Percentiles rank a stretch among this genome's conserved stretches.
These are phyloP conservation scores for Aphanomyces stellatus DNA, from an alignment of 352 stramenopile species.

Conservation along the genomic window DNA sequence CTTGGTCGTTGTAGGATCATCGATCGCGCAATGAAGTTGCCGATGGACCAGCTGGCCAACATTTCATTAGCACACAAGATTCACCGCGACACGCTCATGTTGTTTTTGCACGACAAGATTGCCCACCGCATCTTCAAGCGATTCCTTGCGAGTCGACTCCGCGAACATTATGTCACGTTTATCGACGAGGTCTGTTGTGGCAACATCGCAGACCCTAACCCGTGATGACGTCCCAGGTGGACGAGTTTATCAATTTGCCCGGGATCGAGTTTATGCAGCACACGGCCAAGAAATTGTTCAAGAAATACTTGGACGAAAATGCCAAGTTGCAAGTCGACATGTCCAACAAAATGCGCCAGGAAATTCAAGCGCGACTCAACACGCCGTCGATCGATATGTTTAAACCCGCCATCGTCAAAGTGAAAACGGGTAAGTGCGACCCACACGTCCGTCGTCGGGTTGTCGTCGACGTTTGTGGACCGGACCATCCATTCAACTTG, in stretches of 20 bases:
- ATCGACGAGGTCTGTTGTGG: constrained; percentile 14
- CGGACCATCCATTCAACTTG: background rate
- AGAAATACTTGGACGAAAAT: constrained; percentile 71
- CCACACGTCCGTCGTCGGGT: too few relatives aligned
- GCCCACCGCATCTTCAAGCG: constrained; percentile 13
- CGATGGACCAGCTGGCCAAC: background rate
- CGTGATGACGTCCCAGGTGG: too few relatives aligned
- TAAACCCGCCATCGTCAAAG: constrained; percentile 47
- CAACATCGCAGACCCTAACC: too few relatives aligned
- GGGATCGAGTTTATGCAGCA: constrained; percentile 80
- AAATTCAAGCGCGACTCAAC: constrained; percentile 50
- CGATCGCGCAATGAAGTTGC: background rate
- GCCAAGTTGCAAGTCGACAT: constrained; percentile 78
- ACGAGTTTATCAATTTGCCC: constrained; percentile 27
- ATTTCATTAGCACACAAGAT: background rate
- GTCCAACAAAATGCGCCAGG: constrained; percentile 67
- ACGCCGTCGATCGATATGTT: constrained; percentile 82
- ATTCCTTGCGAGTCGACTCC: background rate
- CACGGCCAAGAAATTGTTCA: constrained; percentile 78
- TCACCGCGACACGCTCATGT: constrained; percentile 8
- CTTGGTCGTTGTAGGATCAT: background rate
- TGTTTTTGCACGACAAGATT: constrained; percentile 18
- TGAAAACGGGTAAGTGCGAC: background rate
- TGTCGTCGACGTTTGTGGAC: background rate
- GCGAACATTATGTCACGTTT: constrained; percentile 10